Percentiles rank a stretch among this genome's conserved stretches.
Conservation (phyloP, 371 early-diverging fungal species). For the Syncephalastrum racemosum region DNA sequence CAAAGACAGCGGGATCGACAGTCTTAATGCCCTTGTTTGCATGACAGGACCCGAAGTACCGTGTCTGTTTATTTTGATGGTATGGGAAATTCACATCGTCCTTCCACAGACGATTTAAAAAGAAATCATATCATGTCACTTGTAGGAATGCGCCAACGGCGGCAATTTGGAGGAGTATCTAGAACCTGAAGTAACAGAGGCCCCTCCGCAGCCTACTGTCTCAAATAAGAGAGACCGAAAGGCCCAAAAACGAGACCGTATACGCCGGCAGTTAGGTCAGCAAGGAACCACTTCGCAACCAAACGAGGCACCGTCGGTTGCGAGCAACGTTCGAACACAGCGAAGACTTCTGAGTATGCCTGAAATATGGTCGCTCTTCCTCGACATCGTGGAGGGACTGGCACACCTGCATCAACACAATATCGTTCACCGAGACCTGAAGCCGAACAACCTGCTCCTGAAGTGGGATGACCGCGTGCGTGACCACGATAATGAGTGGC, state of each 20-base stretch:
- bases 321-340: conserved; percentile 4
- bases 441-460: conserved; percentile 89
- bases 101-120: neutral
- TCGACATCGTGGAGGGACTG: conserved; percentile 86
- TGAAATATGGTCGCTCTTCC: conserved; percentile 83
- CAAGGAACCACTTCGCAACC: conserved; percentile 8
- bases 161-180: conserved; percentile 95
- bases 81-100: neutral
- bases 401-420: conserved; percentile 80
- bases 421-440: conserved; percentile 90
- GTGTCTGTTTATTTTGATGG: conserved; percentile 94
- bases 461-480: conserved; percentile 55
- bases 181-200: conserved; percentile 20
- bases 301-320: neutral
- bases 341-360: conserved; percentile 56
- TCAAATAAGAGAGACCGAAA: conserved; percentile 19
- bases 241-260: conserved; percentile 39
- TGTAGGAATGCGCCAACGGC: conserved; percentile 88
- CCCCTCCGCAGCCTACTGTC: conserved; percentile 2
- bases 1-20: conserved; percentile 1
- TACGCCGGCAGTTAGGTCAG: conserved; percentile 27
- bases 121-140: neutral
- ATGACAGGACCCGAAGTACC: conserved; percentile 80
- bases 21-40: neutral
- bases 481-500: conserved; percentile 26